Percentiles rank a stretch among this genome's conserved stretches.
Conservation (phyloP, 768 basidiomycete species). For the Cystobasidium onofrii region DNA sequence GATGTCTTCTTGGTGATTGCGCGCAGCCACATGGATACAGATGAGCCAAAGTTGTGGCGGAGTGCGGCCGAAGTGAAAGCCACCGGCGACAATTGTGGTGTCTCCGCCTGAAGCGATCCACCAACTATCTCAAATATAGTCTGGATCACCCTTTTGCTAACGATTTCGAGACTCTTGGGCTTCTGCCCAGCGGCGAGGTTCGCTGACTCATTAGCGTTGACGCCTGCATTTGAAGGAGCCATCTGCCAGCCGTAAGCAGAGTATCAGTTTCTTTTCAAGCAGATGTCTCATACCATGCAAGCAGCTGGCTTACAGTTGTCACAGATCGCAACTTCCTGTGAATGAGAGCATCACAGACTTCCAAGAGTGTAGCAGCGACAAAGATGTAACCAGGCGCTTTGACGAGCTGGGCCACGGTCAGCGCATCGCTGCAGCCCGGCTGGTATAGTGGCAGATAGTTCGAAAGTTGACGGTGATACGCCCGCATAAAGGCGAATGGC, state of each 20-base stretch:
- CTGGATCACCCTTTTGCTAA: constrained; percentile 48
- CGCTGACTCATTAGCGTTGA: constrained; percentile 49
- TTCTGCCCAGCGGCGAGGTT: constrained; percentile 48
- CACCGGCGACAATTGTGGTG: constrained; percentile 16
- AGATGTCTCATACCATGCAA: too few species aligned
- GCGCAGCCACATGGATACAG: constrained; percentile 48
- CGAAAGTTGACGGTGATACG: constrained; percentile 49
- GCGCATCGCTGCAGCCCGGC: background rate
- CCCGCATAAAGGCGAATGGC: constrained; percentile 50
- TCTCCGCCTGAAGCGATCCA: constrained; percentile 27
- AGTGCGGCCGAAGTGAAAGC: constrained; percentile 23
- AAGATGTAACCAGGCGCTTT: constrained; percentile 48
- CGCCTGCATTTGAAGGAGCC: constrained; percentile 32
- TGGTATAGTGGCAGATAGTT: constrained; percentile 36
- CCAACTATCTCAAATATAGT: constrained; percentile 46
- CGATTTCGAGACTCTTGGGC: constrained; percentile 50
- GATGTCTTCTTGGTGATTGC: constrained; percentile 46
- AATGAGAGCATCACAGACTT: constrained; percentile 49
- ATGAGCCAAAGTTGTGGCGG: constrained; percentile 44
- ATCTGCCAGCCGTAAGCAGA: constrained; percentile 11
- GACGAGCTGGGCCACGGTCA: constrained; percentile 22
- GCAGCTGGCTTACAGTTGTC: constrained; percentile 45
- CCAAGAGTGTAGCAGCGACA: constrained; percentile 48
- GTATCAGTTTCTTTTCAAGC: constrained; percentile 32
- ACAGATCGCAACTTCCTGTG: constrained; percentile 50